phyloP scores from a whole-genome alignment of 2,329 filamentous ascomycete genomes.

The Berkeleyomyces basicola region DNA sequence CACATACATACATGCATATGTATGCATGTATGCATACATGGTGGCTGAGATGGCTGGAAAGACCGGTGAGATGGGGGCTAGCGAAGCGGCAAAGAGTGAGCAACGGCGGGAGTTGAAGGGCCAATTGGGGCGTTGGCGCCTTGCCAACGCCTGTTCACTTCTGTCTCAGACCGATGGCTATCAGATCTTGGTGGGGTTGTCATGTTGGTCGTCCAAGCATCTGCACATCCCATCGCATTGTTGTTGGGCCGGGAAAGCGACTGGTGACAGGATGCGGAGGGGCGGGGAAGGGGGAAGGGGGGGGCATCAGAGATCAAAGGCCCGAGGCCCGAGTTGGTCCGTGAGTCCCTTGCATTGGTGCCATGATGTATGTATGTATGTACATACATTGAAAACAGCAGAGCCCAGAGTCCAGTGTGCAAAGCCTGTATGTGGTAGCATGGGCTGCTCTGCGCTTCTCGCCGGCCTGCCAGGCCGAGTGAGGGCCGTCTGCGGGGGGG shows the following conservation, averaged over 20 bases:
- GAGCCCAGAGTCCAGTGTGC: background rate
- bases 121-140: too few species aligned
- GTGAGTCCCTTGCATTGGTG: background rate
- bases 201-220: too few species aligned
- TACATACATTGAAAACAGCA: background rate
- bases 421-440: too few species aligned
- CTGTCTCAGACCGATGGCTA: too few species aligned
- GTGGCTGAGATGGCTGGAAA: background rate
- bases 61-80: too few species aligned
- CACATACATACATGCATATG: background rate
- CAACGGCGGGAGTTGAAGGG: too few species aligned
- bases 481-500: too few species aligned
- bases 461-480: background rate
- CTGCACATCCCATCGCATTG: background rate
- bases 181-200: too few species aligned
- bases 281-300: background rate
- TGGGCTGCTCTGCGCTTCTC: background rate
- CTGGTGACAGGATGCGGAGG: background rate
- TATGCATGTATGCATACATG: background rate
- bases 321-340: background rate
- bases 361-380: conserved; percentile 1
- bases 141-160: too few species aligned
- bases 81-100: too few species aligned
- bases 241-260: background rate
- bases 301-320: background rate